These are phyloP conservation scores for Seiridium cupressi DNA, from an alignment of 2,329 filamentous ascomycete species.

Conservation along the genomic window DNA sequence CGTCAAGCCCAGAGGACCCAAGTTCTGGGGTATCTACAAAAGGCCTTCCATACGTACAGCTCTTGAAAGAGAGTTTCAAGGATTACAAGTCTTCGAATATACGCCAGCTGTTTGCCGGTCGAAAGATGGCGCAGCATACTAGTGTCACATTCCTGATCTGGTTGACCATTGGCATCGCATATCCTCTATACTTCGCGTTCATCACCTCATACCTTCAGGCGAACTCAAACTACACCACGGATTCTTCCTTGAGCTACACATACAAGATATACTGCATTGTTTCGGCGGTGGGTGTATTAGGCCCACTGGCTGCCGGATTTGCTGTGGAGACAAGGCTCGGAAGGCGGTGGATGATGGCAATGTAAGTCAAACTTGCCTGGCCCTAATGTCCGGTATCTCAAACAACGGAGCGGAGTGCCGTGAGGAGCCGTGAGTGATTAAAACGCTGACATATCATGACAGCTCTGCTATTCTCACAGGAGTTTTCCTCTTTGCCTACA, in stretches of 20 bases:
- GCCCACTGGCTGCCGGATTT: constrained; percentile 39
- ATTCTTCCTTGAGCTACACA: constrained; percentile 26
- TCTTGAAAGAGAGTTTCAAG: constrained; percentile 46
- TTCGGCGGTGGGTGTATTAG: constrained; percentile 35
- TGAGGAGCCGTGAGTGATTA: too few relatives aligned
- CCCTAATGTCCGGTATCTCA: too few relatives aligned
- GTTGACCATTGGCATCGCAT: constrained; percentile 58
- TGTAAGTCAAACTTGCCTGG: constrained; percentile 6
- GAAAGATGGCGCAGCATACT: constrained; percentile 51
- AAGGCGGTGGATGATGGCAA: constrained; percentile 41
- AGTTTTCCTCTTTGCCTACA: constrained; percentile 44
- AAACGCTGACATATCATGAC: too few relatives aligned
- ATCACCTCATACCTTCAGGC: constrained; percentile 26
- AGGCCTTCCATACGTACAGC: constrained; percentile 3
- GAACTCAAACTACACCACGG: constrained; percentile 21
- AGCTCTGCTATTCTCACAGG: constrained; percentile 40
- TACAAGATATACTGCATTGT: constrained; percentile 35
- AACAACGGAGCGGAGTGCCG: too few relatives aligned
- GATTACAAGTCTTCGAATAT: constrained; percentile 50
- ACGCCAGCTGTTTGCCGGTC: constrained; percentile 52
- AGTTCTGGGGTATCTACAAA: constrained; percentile 13
- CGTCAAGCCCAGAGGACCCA: constrained; percentile 13
- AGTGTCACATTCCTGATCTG: constrained; percentile 52
- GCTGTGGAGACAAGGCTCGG: constrained; percentile 39
- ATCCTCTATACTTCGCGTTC: constrained; percentile 54